A percentile compares a stretch with the other conserved stretches of the same genome.
Conservation (phyloP, 371 early-diverging fungal genomes). For the Batrachochytrium dendrobatidis region DNA sequence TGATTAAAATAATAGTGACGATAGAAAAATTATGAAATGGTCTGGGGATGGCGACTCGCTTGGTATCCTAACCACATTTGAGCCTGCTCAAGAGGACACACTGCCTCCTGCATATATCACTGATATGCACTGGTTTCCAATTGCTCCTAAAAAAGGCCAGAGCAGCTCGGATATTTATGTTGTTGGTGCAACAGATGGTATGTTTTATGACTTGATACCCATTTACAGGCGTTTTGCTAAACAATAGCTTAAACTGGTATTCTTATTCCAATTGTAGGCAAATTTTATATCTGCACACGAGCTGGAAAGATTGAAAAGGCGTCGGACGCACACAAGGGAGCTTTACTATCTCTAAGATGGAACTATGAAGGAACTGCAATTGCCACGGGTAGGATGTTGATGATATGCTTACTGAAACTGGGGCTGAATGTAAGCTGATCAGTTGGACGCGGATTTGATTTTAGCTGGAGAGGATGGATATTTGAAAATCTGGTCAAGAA, state of each 20-base stretch:
- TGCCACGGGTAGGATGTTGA: constrained; percentile 31
- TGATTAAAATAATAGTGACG: constrained; percentile 27
- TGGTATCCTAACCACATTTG: constrained; percentile 20
- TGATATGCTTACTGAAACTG: no score
- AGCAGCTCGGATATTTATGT: constrained; percentile 32
- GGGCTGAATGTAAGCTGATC: background rate
- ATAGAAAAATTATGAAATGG: constrained; percentile 35
- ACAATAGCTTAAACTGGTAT: background rate
- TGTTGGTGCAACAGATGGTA: constrained; percentile 41
- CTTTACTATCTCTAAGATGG: constrained; percentile 38
- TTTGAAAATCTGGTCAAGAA: constrained; percentile 47
- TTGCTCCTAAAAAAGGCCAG: constrained; percentile 29
- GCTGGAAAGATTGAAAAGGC: constrained; percentile 41
- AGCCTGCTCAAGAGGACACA: constrained; percentile 20
- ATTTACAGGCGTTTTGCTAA: constrained; percentile 2
- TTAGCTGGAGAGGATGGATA: constrained; percentile 48
- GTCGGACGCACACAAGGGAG: constrained; percentile 50
- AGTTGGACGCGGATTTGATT: background rate
- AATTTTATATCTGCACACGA: constrained; percentile 39
- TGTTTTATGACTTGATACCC: background rate
- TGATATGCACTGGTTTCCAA: constrained; percentile 41
- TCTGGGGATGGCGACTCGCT: constrained; percentile 41
- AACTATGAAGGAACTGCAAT: constrained; percentile 45
- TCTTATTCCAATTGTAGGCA: constrained; percentile 36
- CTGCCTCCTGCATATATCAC: constrained; percentile 21